Evolutionary conservation across 2,329 filamentous ascomycete genomes (phyloP), one percentile per base, ranked within the genome.

Genomic region (Bipolaris cookei): DNA sequence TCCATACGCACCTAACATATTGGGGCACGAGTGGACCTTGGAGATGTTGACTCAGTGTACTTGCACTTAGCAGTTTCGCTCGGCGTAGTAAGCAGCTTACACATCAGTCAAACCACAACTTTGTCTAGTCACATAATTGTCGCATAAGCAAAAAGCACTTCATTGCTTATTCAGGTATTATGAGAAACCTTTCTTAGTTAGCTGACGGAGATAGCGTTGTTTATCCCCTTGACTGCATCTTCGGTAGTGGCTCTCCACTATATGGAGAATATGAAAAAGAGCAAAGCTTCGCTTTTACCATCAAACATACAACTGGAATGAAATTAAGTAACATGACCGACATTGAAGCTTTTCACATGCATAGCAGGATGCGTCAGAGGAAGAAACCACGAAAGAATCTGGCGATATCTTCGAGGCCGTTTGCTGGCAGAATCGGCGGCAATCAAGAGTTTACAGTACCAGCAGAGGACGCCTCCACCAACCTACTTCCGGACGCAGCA

Each of bases 61-160:
- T 18, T 44, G 42, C 23, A 20, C 4, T 16, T 30, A 13, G n/a
- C 10, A 25, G n/a, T 4, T 4, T 28, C 4, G 16, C 8, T 4
- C 42, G 13, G 42, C 23, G n/a, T 44, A 44, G 7, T 44, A 44
- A 44, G 42, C 42, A 18, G 42, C 42, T 44, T 44, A 44, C 42
- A 30, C n/a, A 44, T 44, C 42, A 28, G 18, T 16, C 42, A 44
- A 41, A 30, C 6, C 42, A 18, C 42, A 44, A 44, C 42, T 18
- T 44, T 30, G 25, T 8, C 42, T 44, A 44, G 42, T 32, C 25
- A 30, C 42, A 16, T 39, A 44, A 32, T 4, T 10, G 30, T 30
- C 18, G 10, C 25, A 44, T 44, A 32, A 44, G 42, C 42, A 32
- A 44, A 44, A 30, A 30, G 42, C 25, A 44, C 14, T 7, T 5